Percentiles rank a stretch among this genome's conserved stretches.
Evolutionary conservation across 2,329 filamentous ascomycete genomes (phyloP).

Genomic region (Xylaria sp.): DNA sequence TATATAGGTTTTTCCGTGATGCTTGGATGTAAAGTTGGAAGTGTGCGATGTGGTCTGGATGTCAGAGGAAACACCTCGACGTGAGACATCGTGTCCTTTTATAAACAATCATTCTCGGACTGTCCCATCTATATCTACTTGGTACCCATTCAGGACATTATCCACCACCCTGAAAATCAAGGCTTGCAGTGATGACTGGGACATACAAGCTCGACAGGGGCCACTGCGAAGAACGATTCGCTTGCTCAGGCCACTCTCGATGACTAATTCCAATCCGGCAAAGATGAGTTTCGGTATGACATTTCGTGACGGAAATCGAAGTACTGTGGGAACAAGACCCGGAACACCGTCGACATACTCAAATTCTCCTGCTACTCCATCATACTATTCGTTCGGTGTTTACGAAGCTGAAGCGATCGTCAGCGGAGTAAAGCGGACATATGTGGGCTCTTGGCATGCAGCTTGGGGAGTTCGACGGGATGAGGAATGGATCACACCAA

Average conservation of each 20-base stretch:
- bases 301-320: background rate
- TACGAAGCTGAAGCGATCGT: background rate
- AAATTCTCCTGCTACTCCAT: background rate
- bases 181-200: background rate
- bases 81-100: slow-evolving; percentile 14
- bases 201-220: background rate
- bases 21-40: background rate
- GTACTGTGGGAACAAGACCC: background rate
- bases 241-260: background rate
- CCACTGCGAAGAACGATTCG: background rate
- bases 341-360: background rate
- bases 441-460: background rate
- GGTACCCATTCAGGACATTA: background rate
- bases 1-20: background rate
- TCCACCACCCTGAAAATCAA: background rate
- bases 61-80: background rate
- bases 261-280: slow-evolving; percentile 5
- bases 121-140: background rate
- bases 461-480: background rate
- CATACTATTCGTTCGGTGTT: slow-evolving; percentile 1
- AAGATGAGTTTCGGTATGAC: background rate
- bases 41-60: background rate
- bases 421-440: background rate
- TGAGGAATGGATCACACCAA: background rate
- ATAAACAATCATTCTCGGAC: background rate